Conservation (phyloP, 1,139 yeast species). For the Pichia sp. region DNA sequence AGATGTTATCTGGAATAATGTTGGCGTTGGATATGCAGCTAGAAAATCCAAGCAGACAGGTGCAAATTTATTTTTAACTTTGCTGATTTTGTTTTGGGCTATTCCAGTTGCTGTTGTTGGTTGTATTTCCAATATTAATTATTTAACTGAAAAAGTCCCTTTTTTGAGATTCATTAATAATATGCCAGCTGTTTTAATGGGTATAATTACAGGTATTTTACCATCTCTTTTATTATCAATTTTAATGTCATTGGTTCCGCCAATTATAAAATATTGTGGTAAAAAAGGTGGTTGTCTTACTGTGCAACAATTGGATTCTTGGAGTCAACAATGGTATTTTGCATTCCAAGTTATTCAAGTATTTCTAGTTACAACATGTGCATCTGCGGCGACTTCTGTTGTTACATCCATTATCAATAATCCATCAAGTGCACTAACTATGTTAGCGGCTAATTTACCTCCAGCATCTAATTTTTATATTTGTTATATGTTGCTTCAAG, state of each 20-base stretch:
- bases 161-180: slow-evolving; percentile 67
- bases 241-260: slow-evolving; percentile 76
- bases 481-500: slow-evolving; percentile 70
- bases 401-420: slow-evolving; percentile 59
- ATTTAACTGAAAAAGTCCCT: slow-evolving; percentile 58
- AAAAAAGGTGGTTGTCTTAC: slow-evolving; percentile 62
- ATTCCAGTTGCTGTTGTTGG: slow-evolving; percentile 96
- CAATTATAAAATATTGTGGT: slow-evolving; percentile 62
- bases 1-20: slow-evolving; percentile 81
- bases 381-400: slow-evolving; percentile 70
- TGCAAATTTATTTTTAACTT: slow-evolving; percentile 38
- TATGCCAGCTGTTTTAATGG: slow-evolving; percentile 61
- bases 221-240: slow-evolving; percentile 80
- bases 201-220: slow-evolving; percentile 78
- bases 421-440: slow-evolving; percentile 61
- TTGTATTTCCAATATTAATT: slow-evolving; percentile 76
- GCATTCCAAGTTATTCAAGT: slow-evolving; percentile 67
- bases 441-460: slow-evolving; percentile 74
- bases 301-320: slow-evolving; percentile 56
- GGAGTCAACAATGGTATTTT: slow-evolving; percentile 71
- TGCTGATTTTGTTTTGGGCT: slow-evolving; percentile 79
- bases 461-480: slow-evolving; percentile 84
- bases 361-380: slow-evolving; percentile 60
- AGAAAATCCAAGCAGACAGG: slow-evolving; percentile 38
- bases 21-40: slow-evolving; percentile 38